phyloP scores from a whole-genome alignment of 2,329 filamentous ascomycete genomes.

The Fusarium miscanthi region DNA sequence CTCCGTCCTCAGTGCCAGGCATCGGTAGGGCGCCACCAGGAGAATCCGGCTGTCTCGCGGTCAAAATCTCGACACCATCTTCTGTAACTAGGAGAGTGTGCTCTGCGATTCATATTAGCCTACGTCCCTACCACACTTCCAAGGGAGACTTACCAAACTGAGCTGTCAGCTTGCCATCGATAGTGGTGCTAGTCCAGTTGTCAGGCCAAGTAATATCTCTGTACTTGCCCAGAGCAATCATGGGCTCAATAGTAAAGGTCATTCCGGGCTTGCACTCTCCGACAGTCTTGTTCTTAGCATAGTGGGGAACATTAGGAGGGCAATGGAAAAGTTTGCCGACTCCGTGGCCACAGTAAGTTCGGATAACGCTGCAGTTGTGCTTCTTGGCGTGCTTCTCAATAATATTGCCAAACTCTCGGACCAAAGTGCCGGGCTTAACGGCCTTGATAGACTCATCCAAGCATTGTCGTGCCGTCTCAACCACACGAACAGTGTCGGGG shows the following conservation, averaged over 20 bases:
- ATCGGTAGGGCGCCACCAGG: constrained; percentile 78
- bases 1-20: constrained; percentile 51
- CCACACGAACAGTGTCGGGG: constrained; percentile 87
- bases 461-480: constrained; percentile 90
- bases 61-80: constrained; percentile 83
- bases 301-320: constrained; percentile 94
- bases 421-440: constrained; percentile 92
- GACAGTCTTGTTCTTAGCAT: constrained; percentile 97
- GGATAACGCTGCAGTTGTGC: constrained; percentile 87
- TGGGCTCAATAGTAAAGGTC: constrained; percentile 99
- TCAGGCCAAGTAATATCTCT: constrained; percentile 97
- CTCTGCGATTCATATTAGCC: constrained; percentile 60
- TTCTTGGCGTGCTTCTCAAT: constrained; percentile 96
- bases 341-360: constrained; percentile 96
- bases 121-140: no score
- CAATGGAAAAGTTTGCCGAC: constrained; percentile 95
- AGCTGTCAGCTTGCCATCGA: constrained; percentile 88
- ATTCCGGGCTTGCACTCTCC: constrained; percentile 94
- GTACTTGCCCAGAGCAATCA: constrained; percentile 94
- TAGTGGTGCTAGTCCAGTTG: constrained; percentile 96
- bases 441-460: constrained; percentile 90
- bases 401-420: constrained; percentile 91
- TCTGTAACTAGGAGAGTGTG: constrained; percentile 88
- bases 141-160: constrained; percentile 78
- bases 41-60: constrained; percentile 76